These are phyloP conservation scores for Ustilago tritici DNA, from an alignment of 1,284 basidiomycete species.

Conservation along the genomic window DNA sequence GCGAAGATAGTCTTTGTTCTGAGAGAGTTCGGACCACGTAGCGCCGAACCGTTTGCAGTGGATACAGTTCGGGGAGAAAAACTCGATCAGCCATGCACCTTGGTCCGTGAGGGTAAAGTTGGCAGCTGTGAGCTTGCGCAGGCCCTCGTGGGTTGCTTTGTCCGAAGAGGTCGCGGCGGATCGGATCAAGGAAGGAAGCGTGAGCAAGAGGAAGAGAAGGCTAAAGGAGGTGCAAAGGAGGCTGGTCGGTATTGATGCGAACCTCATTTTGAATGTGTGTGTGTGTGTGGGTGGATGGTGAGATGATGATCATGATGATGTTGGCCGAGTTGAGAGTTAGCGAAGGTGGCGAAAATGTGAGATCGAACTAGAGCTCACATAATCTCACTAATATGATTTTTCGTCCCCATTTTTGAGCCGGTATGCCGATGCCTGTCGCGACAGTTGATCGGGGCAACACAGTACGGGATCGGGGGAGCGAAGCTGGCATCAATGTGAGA, in stretches of 20 bases:
- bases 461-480: too few relatives aligned
- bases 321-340: too few relatives aligned
- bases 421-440: too few relatives aligned
- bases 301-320: too few relatives aligned
- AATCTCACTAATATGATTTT: too few relatives aligned
- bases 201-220: constrained; percentile 13
- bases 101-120: constrained; percentile 59
- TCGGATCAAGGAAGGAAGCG: constrained; percentile 11
- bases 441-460: too few relatives aligned
- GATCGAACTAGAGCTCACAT: too few relatives aligned
- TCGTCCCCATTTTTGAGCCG: too few relatives aligned
- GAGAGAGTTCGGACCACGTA: constrained; percentile 81
- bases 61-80: constrained; percentile 77
- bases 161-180: constrained; percentile 26
- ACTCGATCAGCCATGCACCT: constrained; percentile 67
- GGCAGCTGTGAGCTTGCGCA: constrained; percentile 51
- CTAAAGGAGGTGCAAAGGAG: constrained; percentile 8
- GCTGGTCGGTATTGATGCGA: constrained; percentile 27
- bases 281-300: neutral
- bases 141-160: constrained; percentile 48
- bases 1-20: constrained; percentile 74
- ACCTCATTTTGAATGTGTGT: constrained; percentile 15
- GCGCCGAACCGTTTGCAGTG: constrained; percentile 84
- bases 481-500: too few relatives aligned
- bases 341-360: too few relatives aligned